These are phyloP conservation scores for Leishmania aethiopica DNA, from an alignment of 208 protist genomes.

Conservation along the genomic window DNA sequence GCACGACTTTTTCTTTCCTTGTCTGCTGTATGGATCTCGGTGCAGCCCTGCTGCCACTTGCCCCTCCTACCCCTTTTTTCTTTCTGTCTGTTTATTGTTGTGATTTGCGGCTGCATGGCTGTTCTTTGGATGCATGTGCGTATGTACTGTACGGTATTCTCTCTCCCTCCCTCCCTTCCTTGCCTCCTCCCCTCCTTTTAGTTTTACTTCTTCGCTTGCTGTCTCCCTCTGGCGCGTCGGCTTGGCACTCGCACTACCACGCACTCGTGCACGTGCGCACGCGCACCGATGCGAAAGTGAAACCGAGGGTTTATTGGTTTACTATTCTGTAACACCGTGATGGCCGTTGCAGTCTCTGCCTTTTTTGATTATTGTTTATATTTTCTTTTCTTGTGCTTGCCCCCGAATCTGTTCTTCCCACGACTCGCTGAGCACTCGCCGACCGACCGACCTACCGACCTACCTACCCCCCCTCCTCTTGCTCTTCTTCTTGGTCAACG, in stretches of 20 bases:
- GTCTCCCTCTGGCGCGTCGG: too few species aligned
- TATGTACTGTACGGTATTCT: neutral
- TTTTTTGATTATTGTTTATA: neutral
- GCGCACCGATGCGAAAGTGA: neutral
- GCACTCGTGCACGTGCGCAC: neutral
- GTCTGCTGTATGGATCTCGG: too few species aligned
- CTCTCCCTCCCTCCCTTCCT: neutral
- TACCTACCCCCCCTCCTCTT: neutral
- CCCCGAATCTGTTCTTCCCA: neutral
- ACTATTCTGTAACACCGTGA: neutral
- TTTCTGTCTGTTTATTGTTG: too few species aligned
- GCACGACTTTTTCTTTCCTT: too few species aligned
- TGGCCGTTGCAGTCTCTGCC: neutral
- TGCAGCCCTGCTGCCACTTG: too few species aligned
- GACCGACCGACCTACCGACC: neutral
- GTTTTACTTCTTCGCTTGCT: too few species aligned
- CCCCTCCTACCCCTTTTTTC: too few species aligned
- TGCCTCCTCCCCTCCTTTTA: neutral
- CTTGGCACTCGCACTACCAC: too few species aligned
- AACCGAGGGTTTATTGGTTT: neutral
- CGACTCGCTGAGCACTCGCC: neutral
- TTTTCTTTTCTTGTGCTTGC: slow-evolving; percentile 9
- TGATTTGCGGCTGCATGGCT: too few species aligned
- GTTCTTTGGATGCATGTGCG: too few species aligned
- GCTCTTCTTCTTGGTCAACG: too few species aligned